These are phyloP conservation scores for Beta corolliflora DNA, from an alignment of 179 eudicot species.

Conservation along the genomic window DNA sequence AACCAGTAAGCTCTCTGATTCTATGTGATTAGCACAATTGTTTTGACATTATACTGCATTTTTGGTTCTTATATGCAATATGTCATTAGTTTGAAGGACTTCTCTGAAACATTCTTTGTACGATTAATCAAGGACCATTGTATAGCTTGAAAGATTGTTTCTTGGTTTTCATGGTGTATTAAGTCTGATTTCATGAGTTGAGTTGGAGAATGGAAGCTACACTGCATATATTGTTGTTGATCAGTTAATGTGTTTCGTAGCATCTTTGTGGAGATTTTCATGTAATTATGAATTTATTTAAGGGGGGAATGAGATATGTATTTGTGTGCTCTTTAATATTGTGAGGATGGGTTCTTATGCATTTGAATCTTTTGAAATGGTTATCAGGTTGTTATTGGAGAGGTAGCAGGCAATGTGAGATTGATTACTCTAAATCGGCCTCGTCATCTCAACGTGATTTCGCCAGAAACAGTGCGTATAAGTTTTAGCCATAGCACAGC, in stretches of 20 bases:
- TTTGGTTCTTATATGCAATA: background rate
- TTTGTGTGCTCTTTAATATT: background rate
- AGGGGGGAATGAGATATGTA: background rate
- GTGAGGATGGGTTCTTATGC: constrained; percentile 5
- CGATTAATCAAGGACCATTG: background rate
- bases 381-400: constrained; percentile 73
- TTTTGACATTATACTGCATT: background rate
- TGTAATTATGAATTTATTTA: background rate
- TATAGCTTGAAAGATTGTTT: background rate
- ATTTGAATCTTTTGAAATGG: background rate
- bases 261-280: background rate
- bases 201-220: background rate
- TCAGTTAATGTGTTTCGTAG: background rate
- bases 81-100: background rate
- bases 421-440: constrained; percentile 82
- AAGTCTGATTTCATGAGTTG: background rate
- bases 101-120: background rate
- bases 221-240: background rate
- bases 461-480: constrained; percentile 65
- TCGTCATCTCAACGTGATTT: constrained; percentile 82
- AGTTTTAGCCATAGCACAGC: background rate
- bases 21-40: background rate
- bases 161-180: background rate
- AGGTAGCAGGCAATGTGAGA: constrained; percentile 66
- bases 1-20: constrained; percentile 31